Conservation (phyloP, 352 stramenopile genomes). For the Phytophthora uliginosa region DNA sequence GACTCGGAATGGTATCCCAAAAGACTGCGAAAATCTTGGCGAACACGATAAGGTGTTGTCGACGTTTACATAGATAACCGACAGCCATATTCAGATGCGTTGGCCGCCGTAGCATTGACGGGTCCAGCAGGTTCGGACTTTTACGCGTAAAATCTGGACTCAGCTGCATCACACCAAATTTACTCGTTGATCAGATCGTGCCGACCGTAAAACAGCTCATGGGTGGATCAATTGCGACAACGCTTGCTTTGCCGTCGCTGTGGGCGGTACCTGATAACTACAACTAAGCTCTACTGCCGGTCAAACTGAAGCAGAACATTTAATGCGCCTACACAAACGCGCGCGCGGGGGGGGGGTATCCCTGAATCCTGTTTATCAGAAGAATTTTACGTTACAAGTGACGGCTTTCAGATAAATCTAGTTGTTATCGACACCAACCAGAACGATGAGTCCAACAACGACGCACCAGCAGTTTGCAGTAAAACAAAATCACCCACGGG, state of each 20-base stretch:
- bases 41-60: constrained; percentile 10
- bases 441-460: no score
- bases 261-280: neutral
- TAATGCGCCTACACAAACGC: constrained; percentile 15
- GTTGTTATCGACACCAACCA: neutral
- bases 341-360: neutral
- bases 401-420: constrained; percentile 13
- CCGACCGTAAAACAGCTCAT: constrained; percentile 9
- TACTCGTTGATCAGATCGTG: constrained; percentile 16
- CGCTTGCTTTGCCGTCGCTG: neutral
- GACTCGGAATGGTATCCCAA: constrained; percentile 15
- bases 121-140: constrained; percentile 19
- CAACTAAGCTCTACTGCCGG: constrained; percentile 1
- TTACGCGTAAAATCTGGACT: constrained; percentile 20
- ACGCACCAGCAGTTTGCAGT: no score
- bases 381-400: constrained; percentile 5
- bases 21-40: constrained; percentile 21
- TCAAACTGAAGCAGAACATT: constrained; percentile 9
- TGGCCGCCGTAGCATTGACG: constrained; percentile 2
- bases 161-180: neutral
- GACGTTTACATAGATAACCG: constrained; percentile 23
- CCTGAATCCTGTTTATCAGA: constrained; percentile 8
- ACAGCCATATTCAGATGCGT: constrained; percentile 14
- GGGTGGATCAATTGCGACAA: constrained; percentile 6
- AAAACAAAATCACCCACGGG: no score